Evolutionary conservation across 169 alveolate species (phyloP), one percentile per base, ranked within the genome.

Genomic region (Cytauxzoon felis): DNA sequence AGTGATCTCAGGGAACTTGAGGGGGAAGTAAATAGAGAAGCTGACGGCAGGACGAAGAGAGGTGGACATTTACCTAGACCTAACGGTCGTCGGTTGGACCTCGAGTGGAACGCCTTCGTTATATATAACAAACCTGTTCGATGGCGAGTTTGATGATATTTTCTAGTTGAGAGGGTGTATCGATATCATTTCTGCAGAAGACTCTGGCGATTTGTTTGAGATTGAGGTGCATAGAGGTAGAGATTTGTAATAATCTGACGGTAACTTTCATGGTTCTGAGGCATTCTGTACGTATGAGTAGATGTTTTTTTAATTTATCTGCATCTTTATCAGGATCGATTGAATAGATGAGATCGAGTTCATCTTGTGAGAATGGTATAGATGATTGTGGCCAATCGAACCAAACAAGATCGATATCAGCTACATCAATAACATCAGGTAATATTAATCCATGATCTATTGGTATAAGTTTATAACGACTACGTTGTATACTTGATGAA

Each of bases 371-470:
- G 79, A 92, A 91, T 7, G 96, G 96, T 38, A 87, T 78, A 87
- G 88, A 87, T 48, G 98, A 89, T 59, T 95, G 96, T 0, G 95
- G 96, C 99, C 99, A 97, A 16, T 91, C 95, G 78, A 91, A 93
- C 99, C 99, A 97, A 16, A 95, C 97, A 57, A 96, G 78, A 49
- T 97, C 99, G 76, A 94, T 89, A 43, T 95, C 94, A n/a, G 96
- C 94, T 1, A 97, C 97, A 75, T 95, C 98, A 33, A 96, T 83
- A 40, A 88, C 93, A 78, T 95, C 98, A 7, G 99, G 99, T 75
- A 97, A 82, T 38, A 96, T 91, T 43, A 95, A 80, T 1, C 99
- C 99, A 86, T 97, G 99, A 79, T 97, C 99, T 29, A 97, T 96
- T n/a, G 99, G 99, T 16, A 97, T 90, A 38, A 97, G 89, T 59